phyloP scores from a whole-genome alignment of 192 early-diverging fungal genomes.

The Backusella circina region DNA sequence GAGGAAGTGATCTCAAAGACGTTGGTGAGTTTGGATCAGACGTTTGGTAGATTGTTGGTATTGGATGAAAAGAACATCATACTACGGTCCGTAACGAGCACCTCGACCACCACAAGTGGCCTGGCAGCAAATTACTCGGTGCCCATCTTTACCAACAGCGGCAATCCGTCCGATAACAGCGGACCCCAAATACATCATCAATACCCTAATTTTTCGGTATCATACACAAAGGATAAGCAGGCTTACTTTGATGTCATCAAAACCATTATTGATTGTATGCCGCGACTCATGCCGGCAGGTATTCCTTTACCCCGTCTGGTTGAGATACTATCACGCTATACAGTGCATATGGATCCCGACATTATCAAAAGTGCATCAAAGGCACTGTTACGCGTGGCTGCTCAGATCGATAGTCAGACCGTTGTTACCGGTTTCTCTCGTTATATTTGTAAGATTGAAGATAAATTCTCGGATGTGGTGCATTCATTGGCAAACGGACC shows the following conservation, averaged over 20 bases:
- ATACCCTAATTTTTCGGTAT: slow-evolving; percentile 45
- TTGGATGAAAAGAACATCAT: slow-evolving; percentile 48
- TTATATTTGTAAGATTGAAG: slow-evolving; percentile 53
- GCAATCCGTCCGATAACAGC: neutral
- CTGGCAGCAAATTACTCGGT: slow-evolving; percentile 22
- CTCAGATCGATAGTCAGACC: slow-evolving; percentile 50
- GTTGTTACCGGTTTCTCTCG: slow-evolving; percentile 48
- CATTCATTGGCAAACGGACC: slow-evolving; percentile 29
- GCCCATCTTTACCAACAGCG: slow-evolving; percentile 16
- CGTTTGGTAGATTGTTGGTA: slow-evolving; percentile 43
- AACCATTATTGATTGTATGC: slow-evolving; percentile 69
- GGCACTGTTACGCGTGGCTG: slow-evolving; percentile 64
- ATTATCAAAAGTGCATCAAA: slow-evolving; percentile 63
- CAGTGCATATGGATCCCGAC: slow-evolving; percentile 82
- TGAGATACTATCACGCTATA: slow-evolving; percentile 78
- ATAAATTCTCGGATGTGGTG: slow-evolving; percentile 42
- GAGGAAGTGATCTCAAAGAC: slow-evolving; percentile 62
- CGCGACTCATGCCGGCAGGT: slow-evolving; percentile 65
- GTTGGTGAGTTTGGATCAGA: slow-evolving; percentile 55
- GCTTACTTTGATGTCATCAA: slow-evolving; percentile 65
- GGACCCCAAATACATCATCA: slow-evolving; percentile 40
- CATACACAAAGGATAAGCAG: slow-evolving; percentile 54
- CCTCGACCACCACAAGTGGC: neutral
- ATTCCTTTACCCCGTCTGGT: slow-evolving; percentile 59
- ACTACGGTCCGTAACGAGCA: neutral